These are phyloP conservation scores for Phytophthora uliginosa DNA, from an alignment of 352 stramenopile species.

Conservation along the genomic window DNA sequence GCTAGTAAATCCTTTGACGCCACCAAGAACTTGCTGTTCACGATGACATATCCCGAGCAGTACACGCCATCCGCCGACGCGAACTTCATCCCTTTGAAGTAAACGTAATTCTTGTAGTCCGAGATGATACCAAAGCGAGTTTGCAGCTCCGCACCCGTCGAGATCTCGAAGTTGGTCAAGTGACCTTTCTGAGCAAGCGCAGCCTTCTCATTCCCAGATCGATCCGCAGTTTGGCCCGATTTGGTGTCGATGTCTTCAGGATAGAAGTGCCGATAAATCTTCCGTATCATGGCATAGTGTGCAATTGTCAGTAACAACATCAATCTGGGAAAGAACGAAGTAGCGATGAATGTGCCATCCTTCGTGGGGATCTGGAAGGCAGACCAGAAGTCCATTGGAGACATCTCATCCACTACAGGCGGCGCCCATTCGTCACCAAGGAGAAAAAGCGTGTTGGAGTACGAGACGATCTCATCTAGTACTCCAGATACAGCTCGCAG, in stretches of 20 bases:
- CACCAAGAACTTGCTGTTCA: background rate
- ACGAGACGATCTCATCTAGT: background rate
- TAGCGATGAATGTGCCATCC: background rate
- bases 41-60: background rate
- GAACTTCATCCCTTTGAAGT: background rate
- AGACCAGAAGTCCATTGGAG: background rate
- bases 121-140: background rate
- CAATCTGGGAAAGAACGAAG: background rate
- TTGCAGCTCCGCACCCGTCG: background rate
- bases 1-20: background rate
- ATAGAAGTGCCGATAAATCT: background rate
- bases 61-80: background rate
- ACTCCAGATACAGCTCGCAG: background rate
- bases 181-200: background rate
- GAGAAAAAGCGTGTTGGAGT: background rate
- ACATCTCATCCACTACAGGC: background rate
- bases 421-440: background rate
- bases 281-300: background rate
- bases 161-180: background rate
- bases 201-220: background rate
- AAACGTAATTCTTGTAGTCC: background rate
- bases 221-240: background rate
- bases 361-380: background rate
- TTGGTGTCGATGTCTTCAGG: background rate
- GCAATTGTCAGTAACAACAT: background rate